Percentiles rank a stretch among this genome's conserved stretches.
phyloP scores from a whole-genome alignment of 2,329 filamentous ascomycete species.

The Trichoderma endophyticum region DNA sequence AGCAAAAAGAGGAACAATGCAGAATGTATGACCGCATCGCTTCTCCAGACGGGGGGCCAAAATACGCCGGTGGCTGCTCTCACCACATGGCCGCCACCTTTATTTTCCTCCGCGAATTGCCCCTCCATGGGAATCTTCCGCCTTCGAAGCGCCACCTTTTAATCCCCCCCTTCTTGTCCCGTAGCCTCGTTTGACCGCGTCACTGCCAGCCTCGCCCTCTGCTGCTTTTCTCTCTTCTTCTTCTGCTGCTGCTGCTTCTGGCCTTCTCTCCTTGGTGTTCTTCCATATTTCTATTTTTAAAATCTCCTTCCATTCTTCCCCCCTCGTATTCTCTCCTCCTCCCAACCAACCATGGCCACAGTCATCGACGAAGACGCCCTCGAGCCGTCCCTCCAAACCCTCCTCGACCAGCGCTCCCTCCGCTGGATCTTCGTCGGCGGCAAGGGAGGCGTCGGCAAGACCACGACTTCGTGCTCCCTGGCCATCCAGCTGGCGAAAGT shows the following conservation, averaged over 20 bases:
- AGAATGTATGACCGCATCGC: background rate
- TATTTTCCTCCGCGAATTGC: conserved; percentile 17
- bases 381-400: conserved; percentile 89
- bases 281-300: background rate
- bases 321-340: background rate
- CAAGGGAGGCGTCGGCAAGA: conserved; percentile 98
- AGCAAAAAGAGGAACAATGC: background rate
- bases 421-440: conserved; percentile 99
- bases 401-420: conserved; percentile 90
- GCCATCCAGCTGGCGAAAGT: conserved; percentile 96
- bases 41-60: background rate
- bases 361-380: conserved; percentile 64
- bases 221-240: background rate
- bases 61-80: background rate
- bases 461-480: conserved; percentile 97
- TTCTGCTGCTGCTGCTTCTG: background rate
- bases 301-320: background rate
- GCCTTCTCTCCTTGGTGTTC: background rate
- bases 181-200: conserved; percentile 4
- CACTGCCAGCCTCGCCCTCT: conserved; percentile 4
- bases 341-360: conserved; percentile 36
- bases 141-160: conserved; percentile 1
- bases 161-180: background rate
- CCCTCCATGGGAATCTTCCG: conserved; percentile 14
- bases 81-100: background rate